A percentile compares a stretch with the other conserved stretches of the same genome.
phyloP scores from a whole-genome alignment of 2,329 filamentous ascomycete genomes.

The Lojkania enalia region DNA sequence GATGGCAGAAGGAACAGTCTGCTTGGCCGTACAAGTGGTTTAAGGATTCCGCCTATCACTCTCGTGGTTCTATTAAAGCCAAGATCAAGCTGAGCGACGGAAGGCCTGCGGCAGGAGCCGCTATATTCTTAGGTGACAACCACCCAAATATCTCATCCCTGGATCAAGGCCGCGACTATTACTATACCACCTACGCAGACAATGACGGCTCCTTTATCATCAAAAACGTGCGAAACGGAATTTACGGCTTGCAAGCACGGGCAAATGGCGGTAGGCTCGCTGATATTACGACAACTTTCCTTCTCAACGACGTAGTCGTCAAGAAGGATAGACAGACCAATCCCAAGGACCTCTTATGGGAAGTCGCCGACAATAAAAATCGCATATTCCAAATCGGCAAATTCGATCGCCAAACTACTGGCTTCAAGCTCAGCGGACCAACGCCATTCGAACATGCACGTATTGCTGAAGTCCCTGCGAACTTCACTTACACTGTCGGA shows the following conservation, averaged over 20 bases:
- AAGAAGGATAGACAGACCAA: slow-evolving; percentile 41
- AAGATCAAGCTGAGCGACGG: slow-evolving; percentile 53
- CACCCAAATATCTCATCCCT: slow-evolving; percentile 50
- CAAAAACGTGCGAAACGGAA: slow-evolving; percentile 48
- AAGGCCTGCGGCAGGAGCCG: slow-evolving; percentile 52
- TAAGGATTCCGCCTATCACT: slow-evolving; percentile 51
- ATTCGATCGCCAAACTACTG: slow-evolving; percentile 52
- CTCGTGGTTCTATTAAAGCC: slow-evolving; percentile 53
- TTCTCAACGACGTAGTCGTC: slow-evolving; percentile 48
- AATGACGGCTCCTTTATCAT: slow-evolving; percentile 50
- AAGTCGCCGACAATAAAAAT: slow-evolving; percentile 39
- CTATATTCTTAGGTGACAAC: slow-evolving; percentile 57
- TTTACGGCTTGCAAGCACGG: slow-evolving; percentile 57
- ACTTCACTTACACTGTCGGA: slow-evolving; percentile 52
- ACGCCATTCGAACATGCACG: slow-evolving; percentile 51
- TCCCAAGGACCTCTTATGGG: slow-evolving; percentile 47
- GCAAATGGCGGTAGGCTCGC: slow-evolving; percentile 50
- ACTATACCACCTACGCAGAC: slow-evolving; percentile 55
- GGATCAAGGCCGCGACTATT: slow-evolving; percentile 54
- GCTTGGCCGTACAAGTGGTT: slow-evolving; percentile 57
- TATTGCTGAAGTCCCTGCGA: slow-evolving; percentile 50
- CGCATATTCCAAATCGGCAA: slow-evolving; percentile 55
- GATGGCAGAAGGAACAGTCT: slow-evolving; percentile 47
- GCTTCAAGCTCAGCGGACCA: slow-evolving; percentile 49
- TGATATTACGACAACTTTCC: slow-evolving; percentile 52